phyloP scores from a whole-genome alignment of 495 filamentous ascomycete genomes.

The Talaromyces thailandensis region DNA sequence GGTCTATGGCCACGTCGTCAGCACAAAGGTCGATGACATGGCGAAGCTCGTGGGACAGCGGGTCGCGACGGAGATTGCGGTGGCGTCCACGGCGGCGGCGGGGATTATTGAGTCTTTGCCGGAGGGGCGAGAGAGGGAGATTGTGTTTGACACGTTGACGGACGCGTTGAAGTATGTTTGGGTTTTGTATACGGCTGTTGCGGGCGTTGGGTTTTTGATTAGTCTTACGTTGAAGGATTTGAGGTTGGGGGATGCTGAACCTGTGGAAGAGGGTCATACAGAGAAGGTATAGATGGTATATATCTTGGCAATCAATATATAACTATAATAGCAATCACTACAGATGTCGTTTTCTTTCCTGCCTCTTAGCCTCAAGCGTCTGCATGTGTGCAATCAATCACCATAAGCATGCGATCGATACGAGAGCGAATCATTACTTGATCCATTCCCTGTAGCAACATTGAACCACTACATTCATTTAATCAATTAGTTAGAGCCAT shows the following conservation, averaged over 20 bases:
- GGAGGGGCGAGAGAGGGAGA: slow-evolving; percentile 22
- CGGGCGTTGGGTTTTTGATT: slow-evolving; percentile 43
- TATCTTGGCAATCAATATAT: neutral
- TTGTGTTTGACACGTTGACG: slow-evolving; percentile 47
- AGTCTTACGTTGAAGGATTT: slow-evolving; percentile 19
- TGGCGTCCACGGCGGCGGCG: slow-evolving; percentile 48
- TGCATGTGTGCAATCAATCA: too few relatives aligned
- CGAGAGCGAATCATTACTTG: too few relatives aligned
- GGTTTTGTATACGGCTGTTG: slow-evolving; percentile 53
- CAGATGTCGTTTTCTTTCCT: too few relatives aligned
- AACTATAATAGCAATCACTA: neutral
- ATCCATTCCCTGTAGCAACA: too few relatives aligned
- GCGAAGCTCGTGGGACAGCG: slow-evolving; percentile 23
- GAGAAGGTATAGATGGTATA: neutral
- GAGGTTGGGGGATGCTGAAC: neutral
- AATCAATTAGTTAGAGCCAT: too few relatives aligned
- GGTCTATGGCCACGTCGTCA: slow-evolving; percentile 47
- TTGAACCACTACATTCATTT: too few relatives aligned
- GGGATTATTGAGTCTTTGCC: slow-evolving; percentile 43
- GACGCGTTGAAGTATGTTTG: slow-evolving; percentile 56
- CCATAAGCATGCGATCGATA: too few relatives aligned
- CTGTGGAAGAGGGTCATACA: neutral
- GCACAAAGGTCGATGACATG: slow-evolving; percentile 28
- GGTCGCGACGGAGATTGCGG: slow-evolving; percentile 20
- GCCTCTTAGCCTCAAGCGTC: neutral